These are phyloP conservation scores for Vigna radiata DNA, from an alignment of 306 rosid species.

Conservation along the genomic window DNA sequence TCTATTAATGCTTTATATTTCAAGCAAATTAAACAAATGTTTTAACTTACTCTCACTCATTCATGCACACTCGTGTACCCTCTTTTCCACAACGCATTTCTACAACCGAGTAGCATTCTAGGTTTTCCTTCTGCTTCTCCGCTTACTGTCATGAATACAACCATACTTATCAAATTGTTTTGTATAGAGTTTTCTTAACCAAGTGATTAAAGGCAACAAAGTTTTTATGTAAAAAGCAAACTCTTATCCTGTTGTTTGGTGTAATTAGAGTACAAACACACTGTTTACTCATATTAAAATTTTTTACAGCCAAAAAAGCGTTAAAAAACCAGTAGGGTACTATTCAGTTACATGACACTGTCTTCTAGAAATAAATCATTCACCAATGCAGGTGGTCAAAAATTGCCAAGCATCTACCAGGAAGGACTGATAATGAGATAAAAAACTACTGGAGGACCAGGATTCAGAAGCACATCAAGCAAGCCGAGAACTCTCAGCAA, in stretches of 20 bases:
- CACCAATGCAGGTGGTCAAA: conserved; percentile 79
- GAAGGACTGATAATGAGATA: conserved; percentile 55
- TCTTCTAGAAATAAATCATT: conserved; percentile 27
- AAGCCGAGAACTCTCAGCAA: conserved; percentile 52
- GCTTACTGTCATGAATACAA: neutral
- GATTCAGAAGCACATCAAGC: conserved; percentile 88
- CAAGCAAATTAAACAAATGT: neutral
- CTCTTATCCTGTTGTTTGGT: neutral
- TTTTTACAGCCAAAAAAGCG: neutral
- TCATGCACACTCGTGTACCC: neutral
- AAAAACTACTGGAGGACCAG: conserved; percentile 94
- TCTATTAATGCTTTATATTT: conserved; percentile 1
- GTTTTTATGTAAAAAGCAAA: neutral
- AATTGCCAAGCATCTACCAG: conserved; percentile 87
- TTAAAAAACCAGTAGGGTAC: neutral
- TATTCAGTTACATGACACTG: conserved; percentile 9
- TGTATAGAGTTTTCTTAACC: no score
- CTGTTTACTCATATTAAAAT: neutral
- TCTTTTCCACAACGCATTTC: neutral
- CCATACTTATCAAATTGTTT: neutral
- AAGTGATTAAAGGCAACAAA: neutral
- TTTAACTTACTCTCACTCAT: conserved; percentile 7
- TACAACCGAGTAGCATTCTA: neutral
- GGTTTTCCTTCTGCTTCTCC: neutral
- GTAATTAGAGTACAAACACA: neutral